A percentile compares a stretch with the other conserved stretches of the same genome.
phyloP scores from a whole-genome alignment of 495 filamentous ascomycete species.

The Penicillium verhagenii region DNA sequence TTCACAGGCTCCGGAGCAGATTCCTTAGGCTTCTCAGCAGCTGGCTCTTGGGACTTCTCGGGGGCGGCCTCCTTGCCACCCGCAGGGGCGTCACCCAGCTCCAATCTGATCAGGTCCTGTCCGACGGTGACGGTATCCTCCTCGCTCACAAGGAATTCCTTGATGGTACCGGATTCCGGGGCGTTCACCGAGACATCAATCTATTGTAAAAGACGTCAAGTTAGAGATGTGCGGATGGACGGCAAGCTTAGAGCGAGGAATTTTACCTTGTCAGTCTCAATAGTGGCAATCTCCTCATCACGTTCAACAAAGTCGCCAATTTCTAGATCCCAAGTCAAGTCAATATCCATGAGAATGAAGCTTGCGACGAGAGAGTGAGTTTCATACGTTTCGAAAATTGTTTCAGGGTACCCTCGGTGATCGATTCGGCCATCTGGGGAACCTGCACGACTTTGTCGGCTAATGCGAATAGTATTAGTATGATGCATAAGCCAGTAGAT shows the following conservation, averaged over 20 bases:
- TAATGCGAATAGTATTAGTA: conserved; percentile 21
- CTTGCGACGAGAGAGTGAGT: not conserved
- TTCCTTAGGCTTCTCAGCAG: conserved; percentile 40
- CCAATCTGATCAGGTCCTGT: conserved; percentile 83
- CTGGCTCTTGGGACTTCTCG: conserved; percentile 37
- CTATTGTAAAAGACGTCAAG: conserved; percentile 41
- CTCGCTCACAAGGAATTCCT: conserved; percentile 88
- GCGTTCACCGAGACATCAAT: conserved; percentile 97
- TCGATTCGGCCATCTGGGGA: conserved; percentile 97
- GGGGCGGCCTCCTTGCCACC: conserved; percentile 47
- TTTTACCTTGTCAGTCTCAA: conserved; percentile 98
- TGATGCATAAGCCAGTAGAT: not conserved
- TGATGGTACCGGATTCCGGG: conserved; percentile 85
- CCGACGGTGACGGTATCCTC: conserved; percentile 96
- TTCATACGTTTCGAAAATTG: conserved; percentile 80
- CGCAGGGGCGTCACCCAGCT: conserved; percentile 69
- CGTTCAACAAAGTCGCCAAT: conserved; percentile 92
- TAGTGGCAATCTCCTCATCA: conserved; percentile 98
- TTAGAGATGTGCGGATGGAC: conserved; percentile 6
- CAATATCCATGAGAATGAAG: conserved; percentile 14
- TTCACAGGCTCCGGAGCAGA: conserved; percentile 37
- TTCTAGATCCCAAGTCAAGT: conserved; percentile 49
- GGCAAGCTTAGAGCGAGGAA: not conserved
- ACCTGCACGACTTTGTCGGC: conserved; percentile 89
- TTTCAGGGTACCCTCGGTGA: conserved; percentile 95